Base-by-base conservation (phyloP, 2,329 filamentous ascomycete genomes). In the Arthroderma sp. region DNA sequence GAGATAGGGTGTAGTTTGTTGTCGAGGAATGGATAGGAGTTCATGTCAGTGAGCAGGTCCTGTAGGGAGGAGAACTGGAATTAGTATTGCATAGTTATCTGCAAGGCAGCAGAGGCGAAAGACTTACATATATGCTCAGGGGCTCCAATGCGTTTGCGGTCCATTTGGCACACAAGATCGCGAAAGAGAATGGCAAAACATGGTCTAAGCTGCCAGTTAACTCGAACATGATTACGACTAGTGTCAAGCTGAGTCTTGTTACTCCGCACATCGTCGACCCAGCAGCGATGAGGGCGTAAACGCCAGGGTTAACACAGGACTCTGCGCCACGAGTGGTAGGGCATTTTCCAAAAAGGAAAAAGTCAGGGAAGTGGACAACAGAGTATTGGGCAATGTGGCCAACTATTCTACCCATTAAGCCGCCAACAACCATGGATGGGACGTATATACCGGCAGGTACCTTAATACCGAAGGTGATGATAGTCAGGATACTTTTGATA, bases 221-320 rank as follows among this genome's bases (percentile, higher is more conserved):
- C 62, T 98, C 91, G 54, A 98, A 96, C 1, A 96, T 70, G 49
- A 98, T 96, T 57, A 96, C 87, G 0, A 87, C 88, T 6, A 98
- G 71, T 0, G 91, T 96, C 22, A 98, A 86, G 0, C 88, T 94
- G 1, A 98, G 68, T 41, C 91, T 77, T 1, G 91, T 98, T 2
- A 96, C 91, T 41, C 91, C 91, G 53, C 89, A 96, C 91, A 98
- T 96, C 30, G 89, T 95, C 1, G 91, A 87, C 10, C 91, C 91
- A 37, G 91, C 91, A 10, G 88, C 89, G 47, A 95, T 86, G 48
- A 98, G 74, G 1, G 87, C 91, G 60, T 98, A 98, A 0, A 96
- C 86, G n/a, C 91, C 91, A 1, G 91, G 91, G 40, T 93, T 88
- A 40, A 98, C 86, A 60, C 91, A 96, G 1, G 82, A 82, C 47